phyloP scores from a whole-genome alignment of 306 rosid species.

The Cucumis sativus region Cucumber_9930_V3 NC_026657.2:2733501-2734000 shows the following conservation, averaged over 20 bases:
- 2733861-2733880: not conserved
- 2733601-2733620: conserved; percentile 66
- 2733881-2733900: not conserved
- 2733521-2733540: conserved; percentile 83
- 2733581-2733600: conserved; percentile 51
- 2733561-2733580: conserved; percentile 85
- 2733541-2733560: conserved; percentile 81
- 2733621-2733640: conserved; percentile 46
- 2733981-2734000: not conserved
- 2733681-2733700: conserved; percentile 68
- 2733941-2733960: not conserved
- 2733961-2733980: not conserved
- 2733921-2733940: not conserved
- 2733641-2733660: conserved; percentile 60
- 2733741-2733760: not conserved
- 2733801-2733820: not conserved
- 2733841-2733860: not conserved
- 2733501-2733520: not conserved
- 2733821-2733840: not conserved
- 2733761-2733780: not conserved
- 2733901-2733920: not conserved
- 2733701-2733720: conserved; percentile 50
- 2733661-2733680: conserved; percentile 48
- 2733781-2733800: not conserved
- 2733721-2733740: not conserved